Conservation (phyloP, 2,329 filamentous ascomycete genomes). For the Botrytis porri region DNA sequence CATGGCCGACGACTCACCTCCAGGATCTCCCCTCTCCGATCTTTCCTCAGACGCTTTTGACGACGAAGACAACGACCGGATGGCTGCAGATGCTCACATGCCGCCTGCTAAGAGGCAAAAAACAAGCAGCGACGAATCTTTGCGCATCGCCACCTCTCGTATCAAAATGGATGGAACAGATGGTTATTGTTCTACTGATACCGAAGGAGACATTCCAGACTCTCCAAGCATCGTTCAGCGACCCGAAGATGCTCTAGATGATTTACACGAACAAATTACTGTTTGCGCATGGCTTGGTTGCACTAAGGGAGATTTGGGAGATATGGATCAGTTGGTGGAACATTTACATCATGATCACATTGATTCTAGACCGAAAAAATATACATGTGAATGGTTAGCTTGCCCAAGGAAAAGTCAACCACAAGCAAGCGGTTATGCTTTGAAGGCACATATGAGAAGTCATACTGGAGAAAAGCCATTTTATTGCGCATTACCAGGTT, state of each 20-base stretch:
- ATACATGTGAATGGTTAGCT: conserved; percentile 96
- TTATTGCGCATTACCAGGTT: conserved; percentile 92
- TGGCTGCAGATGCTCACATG: conserved; percentile 42
- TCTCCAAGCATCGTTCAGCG: conserved; percentile 61
- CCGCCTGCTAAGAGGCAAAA: conserved; percentile 38
- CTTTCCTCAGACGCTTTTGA: conserved; percentile 61
- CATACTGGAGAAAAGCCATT: conserved; percentile 98
- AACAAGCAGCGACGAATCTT: conserved; percentile 24
- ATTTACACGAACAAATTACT: conserved; percentile 74
- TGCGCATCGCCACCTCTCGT: conserved; percentile 35
- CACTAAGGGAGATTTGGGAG: conserved; percentile 64
- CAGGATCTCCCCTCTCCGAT: conserved; percentile 60
- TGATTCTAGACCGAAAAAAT: conserved; percentile 89
- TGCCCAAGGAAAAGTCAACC: conserved; percentile 84
- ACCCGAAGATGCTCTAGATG: conserved; percentile 61
- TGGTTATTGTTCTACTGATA: conserved; percentile 77
- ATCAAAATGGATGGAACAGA: conserved; percentile 35
- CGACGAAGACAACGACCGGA: conserved; percentile 53
- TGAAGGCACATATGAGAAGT: conserved; percentile 96
- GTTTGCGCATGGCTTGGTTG: conserved; percentile 77
- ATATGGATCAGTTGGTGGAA: conserved; percentile 79
- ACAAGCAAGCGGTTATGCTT: conserved; percentile 91
- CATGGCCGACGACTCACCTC: conserved; percentile 52
- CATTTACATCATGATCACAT: conserved; percentile 94
- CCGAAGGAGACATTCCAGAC: conserved; percentile 77